Base-by-base conservation (phyloP, 2,329 filamentous ascomycete genomes). In the Biscogniauxia mediterranea region DNA sequence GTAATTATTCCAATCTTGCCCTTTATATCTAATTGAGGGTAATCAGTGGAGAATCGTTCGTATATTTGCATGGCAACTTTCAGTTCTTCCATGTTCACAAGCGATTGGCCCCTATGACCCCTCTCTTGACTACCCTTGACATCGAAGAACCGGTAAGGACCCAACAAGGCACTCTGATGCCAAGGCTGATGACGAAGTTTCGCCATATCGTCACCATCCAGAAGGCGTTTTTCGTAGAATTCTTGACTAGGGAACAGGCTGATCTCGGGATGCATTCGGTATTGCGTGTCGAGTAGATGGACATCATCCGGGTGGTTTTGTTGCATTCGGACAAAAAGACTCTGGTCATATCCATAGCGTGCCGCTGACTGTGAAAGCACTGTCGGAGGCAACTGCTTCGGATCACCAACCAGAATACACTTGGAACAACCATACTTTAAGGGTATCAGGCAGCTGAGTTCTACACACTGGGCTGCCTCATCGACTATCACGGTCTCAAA, bases 401-500 rank as follows among this genome's bases (percentile, higher is more conserved):
- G 95, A 79, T 99, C 95, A 78, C 95, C 95, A 28, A 99, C 95
- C 32, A 99, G 86, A 68, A 99, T 92, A 78, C 95, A 98, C 78
- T 97, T 98, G 61, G 91, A 90, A 76, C 93, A 97, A 59, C 95
- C 94, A 71, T 99, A 99, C 76, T 99, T 99, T 60, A 99, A 84
- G 1, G 95, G 95, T 68, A 99, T 99, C 54, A 99, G 83, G 13
- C 95, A 95, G 72, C 93, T 97, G 72, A 99, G 84, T 78, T 99
- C 95, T 63, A 99, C 96, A 75, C 94, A 99, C 81, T 99, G 95
- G 17, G 95, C 95, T 3, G 95, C 95, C 78, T 99, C 95, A 70
- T 99, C 95, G 65, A 99, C 97, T 68, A 99, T 91, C 66, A 99
- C 95, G 0, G 95, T 98, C 77, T 99, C 95, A 68, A 99, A 99